Conservation (phyloP, 1,284 basidiomycete genomes). For the Malassezia vespertilionis region DNA sequence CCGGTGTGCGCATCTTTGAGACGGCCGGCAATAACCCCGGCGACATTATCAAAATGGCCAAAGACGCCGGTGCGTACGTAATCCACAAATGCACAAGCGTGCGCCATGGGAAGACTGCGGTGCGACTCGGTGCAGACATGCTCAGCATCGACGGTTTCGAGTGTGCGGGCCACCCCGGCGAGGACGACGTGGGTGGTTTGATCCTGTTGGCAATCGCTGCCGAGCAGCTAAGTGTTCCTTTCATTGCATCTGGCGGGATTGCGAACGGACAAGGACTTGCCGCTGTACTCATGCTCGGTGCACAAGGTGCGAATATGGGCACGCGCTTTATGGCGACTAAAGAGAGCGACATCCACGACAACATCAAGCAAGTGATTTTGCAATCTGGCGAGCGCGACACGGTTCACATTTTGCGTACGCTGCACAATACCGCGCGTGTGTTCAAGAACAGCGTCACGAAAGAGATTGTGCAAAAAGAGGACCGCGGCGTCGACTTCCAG, state of each 20-base stretch:
- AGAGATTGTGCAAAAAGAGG: constrained; percentile 72
- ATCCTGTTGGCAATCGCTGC: constrained; percentile 79
- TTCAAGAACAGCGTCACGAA: constrained; percentile 70
- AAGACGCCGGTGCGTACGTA: constrained; percentile 62
- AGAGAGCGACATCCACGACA: constrained; percentile 69
- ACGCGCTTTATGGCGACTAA: constrained; percentile 70
- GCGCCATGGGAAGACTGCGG: constrained; percentile 56
- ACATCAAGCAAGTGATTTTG: constrained; percentile 81
- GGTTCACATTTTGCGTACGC: constrained; percentile 70
- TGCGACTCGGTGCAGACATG: constrained; percentile 68
- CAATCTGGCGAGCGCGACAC: constrained; percentile 66
- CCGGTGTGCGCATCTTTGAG: constrained; percentile 79
- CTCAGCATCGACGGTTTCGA: constrained; percentile 52
- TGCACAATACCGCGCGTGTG: constrained; percentile 76
- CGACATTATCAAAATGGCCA: constrained; percentile 68
- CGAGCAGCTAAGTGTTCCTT: constrained; percentile 71
- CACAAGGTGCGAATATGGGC: constrained; percentile 71
- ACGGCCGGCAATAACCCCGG: constrained; percentile 83
- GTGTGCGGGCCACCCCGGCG: constrained; percentile 83
- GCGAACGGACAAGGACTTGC: constrained; percentile 61
- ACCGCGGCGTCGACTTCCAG: constrained; percentile 73
- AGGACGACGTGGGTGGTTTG: constrained; percentile 84
- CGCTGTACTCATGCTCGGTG: constrained; percentile 69
- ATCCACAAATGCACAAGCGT: constrained; percentile 83
- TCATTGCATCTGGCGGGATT: constrained; percentile 69